Conservation (phyloP, 2,329 filamentous ascomycete genomes). For the Ceratocystis harringtonii region DNA sequence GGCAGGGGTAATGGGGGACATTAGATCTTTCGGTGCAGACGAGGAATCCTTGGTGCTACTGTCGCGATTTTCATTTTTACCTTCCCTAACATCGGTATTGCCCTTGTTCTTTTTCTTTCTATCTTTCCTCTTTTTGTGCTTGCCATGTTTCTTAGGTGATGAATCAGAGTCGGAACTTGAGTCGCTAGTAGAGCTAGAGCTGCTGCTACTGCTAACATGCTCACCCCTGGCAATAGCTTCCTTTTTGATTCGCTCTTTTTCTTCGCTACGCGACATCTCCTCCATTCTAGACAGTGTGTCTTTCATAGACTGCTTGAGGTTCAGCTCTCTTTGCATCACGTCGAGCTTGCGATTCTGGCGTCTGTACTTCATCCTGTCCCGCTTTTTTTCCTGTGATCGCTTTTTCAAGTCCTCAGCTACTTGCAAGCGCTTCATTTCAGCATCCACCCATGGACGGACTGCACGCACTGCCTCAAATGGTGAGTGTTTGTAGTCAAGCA, state of each 20-base stretch:
- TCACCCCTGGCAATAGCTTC: not conserved
- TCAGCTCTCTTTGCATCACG: constrained; percentile 8
- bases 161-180: not conserved
- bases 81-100: not conserved
- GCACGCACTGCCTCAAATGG: constrained; percentile 39
- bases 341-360: constrained; percentile 6
- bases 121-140: constrained; percentile 1
- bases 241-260: constrained; percentile 1
- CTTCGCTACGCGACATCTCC: not conserved
- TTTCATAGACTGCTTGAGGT: constrained; percentile 13
- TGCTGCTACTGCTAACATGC: not conserved
- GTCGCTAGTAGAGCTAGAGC: not conserved
- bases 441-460: constrained; percentile 21
- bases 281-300: not conserved
- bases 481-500: constrained; percentile 46
- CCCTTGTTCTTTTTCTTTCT: not conserved
- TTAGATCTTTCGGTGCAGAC: not conserved
- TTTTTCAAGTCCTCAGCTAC: constrained; percentile 1
- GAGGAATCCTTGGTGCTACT: not conserved
- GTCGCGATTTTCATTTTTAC: not conserved
- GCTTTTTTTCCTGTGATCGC: constrained; percentile 1
- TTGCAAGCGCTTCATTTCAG: constrained; percentile 9
- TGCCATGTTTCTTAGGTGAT: not conserved
- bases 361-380: not conserved
- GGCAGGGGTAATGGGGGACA: not conserved